phyloP scores from a whole-genome alignment of 2,329 filamentous ascomycete species.

The Trichophyton simii region DNA sequence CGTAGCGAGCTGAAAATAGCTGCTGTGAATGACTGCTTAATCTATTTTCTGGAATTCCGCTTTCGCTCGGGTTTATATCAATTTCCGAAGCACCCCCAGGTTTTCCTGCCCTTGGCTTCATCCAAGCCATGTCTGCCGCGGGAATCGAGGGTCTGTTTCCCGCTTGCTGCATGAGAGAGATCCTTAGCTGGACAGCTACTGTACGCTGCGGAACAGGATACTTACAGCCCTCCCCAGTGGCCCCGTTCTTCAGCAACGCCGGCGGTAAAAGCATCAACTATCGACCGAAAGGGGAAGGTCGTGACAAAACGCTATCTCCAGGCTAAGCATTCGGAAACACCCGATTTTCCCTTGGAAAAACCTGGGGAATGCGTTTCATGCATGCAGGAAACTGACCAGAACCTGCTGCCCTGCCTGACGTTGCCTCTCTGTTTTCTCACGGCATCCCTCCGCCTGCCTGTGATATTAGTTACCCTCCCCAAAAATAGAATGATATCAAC shows the following conservation, averaged over 20 bases:
- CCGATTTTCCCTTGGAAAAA: neutral
- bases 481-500: neutral
- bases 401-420: neutral
- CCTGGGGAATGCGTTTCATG: neutral
- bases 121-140: neutral
- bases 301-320: neutral
- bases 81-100: neutral
- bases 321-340: conserved; percentile 1
- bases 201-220: neutral
- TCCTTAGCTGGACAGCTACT: neutral
- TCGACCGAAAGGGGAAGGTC: neutral
- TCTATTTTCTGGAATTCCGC: neutral
- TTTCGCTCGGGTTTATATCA: conserved; percentile 3
- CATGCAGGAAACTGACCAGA: neutral
- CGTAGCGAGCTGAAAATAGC: neutral
- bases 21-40: neutral
- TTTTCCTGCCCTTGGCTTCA: neutral
- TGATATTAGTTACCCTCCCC: neutral
- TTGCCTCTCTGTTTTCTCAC: neutral
- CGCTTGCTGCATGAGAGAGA: neutral
- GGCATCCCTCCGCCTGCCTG: neutral
- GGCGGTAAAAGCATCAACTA: neutral
- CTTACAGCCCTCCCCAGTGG: neutral
- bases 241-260: neutral
- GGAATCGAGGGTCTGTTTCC: neutral